Evolutionary conservation across 2,329 filamentous ascomycete genomes (phyloP), one percentile per base, ranked within the genome.

Genomic region (Lecanicillium sp.): DNA sequence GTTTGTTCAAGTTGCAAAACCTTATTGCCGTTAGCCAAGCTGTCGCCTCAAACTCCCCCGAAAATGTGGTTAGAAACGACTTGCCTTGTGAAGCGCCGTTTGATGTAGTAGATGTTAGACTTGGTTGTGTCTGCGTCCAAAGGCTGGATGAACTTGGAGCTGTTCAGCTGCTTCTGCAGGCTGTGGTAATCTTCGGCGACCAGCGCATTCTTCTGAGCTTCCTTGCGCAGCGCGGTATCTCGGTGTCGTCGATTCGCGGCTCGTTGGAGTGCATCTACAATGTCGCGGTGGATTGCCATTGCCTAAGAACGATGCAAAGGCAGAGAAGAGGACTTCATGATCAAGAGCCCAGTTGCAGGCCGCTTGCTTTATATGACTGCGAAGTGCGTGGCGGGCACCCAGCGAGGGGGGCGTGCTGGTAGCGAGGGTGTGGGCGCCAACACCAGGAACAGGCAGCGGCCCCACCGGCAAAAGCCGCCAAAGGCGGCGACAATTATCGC

Each of bases 21-120:
- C 43, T 45, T 4, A n/a, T n/a, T 10, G 14, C 18, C 27, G 22
- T 33, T 35, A 31, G 29, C 18, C 13, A 12, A 27, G 20, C n/a
- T 15, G 11, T 15, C 14, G 15, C 28, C 27, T 22, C 32, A 34
- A 25, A 36, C 22, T 7, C 6, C 11, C 29, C 40, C 30, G 32
- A 33, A 11, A 33, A 5, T 11, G 7, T 12, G 10, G 6, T 22
- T 20, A 15, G 18, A 29, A 29, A 9, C 17, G 34, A 37, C 36
- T 31, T 48, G 48, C 46, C 40, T 49, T 10, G 38, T 46, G 19
- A 45, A 50, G 38, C 47, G 46, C 41, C 36, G 37, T 39, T 42
- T 50, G 18, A 46, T 49, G 28, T 51, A 52, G 29, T 50, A 48
- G 12, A 52, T 46, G 36, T 44, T 49, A 17, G 41, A 44, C 33